Conservation (phyloP, 1,139 yeast species). For the Maudiozyma humilis region DNA sequence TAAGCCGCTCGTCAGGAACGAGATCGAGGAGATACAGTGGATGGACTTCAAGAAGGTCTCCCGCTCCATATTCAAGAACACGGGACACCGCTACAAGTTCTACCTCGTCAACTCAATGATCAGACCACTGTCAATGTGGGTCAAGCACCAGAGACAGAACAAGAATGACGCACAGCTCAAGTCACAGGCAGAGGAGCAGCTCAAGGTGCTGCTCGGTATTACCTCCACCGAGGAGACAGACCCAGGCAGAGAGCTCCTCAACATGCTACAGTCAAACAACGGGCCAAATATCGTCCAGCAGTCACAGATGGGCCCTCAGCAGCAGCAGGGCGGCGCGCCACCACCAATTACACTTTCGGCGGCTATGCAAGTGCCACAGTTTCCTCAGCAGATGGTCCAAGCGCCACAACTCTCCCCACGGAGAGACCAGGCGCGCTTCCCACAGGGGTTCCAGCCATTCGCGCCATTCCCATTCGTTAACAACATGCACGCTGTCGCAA, state of each 20-base stretch:
- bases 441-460: slow-evolving; percentile 25
- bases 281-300: neutral
- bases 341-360: no score
- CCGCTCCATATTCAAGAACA: slow-evolving; percentile 28
- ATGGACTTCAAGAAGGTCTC: slow-evolving; percentile 39
- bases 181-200: slow-evolving; percentile 50
- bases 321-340: no score
- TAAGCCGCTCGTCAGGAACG: slow-evolving; percentile 77
- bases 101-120: slow-evolving; percentile 55
- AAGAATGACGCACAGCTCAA: slow-evolving; percentile 44
- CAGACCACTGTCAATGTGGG: slow-evolving; percentile 50
- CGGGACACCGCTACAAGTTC: slow-evolving; percentile 36
- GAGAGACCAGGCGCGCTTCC: slow-evolving; percentile 16
- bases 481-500: slow-evolving; percentile 7
- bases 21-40: slow-evolving; percentile 69
- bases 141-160: slow-evolving; percentile 46
- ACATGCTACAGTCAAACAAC: slow-evolving; percentile 36
- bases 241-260: slow-evolving; percentile 69
- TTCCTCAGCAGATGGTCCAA: neutral
- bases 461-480: slow-evolving; percentile 32
- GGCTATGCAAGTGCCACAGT: no score
- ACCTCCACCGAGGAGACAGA: slow-evolving; percentile 38
- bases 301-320: neutral
- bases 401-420: slow-evolving; percentile 13
- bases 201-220: slow-evolving; percentile 58